These are phyloP conservation scores for Nannochloropsis oceanica DNA, from an alignment of 108 stramenopile genomes.

Conservation along the genomic window DNA sequence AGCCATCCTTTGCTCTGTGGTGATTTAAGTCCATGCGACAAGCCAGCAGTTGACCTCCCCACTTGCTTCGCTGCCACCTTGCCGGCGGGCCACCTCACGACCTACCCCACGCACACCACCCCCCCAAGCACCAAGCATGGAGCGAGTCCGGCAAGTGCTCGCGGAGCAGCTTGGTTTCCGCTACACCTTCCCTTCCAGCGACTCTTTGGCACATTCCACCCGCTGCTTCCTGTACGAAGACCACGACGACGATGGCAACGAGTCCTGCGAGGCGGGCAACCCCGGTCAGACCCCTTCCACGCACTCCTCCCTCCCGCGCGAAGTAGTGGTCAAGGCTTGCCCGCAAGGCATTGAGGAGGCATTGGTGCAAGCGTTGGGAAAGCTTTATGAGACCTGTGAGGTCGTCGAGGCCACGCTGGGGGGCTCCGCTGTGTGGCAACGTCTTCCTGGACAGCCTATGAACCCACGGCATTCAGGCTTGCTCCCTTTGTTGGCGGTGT, in stretches of 20 bases:
- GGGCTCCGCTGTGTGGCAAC: not conserved
- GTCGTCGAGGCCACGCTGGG: not conserved
- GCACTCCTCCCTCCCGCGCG: not conserved
- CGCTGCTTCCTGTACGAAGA: not conserved
- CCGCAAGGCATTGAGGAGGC: not conserved
- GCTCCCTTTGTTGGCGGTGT: not conserved
- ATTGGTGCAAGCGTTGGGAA: not conserved
- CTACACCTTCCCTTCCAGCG: not conserved
- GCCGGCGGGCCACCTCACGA: too few species aligned
- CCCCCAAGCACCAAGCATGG: too few species aligned
- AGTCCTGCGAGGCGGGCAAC: not conserved
- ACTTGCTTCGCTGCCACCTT: too few species aligned
- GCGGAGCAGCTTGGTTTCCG: not conserved
- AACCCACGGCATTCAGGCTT: not conserved
- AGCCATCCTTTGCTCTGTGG: too few species aligned
- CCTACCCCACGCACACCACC: too few species aligned
- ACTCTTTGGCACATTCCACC: not conserved
- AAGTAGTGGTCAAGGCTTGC: not conserved
- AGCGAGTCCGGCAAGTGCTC: not conserved
- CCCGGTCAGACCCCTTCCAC: not conserved
- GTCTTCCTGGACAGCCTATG: not conserved
- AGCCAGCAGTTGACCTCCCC: too few species aligned
- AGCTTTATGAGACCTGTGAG: not conserved
- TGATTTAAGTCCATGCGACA: too few species aligned
- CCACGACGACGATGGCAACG: not conserved